Evolutionary conservation across 345 rosid species (phyloP).

Genomic region (Erysimum cheiranthoides): DNA sequence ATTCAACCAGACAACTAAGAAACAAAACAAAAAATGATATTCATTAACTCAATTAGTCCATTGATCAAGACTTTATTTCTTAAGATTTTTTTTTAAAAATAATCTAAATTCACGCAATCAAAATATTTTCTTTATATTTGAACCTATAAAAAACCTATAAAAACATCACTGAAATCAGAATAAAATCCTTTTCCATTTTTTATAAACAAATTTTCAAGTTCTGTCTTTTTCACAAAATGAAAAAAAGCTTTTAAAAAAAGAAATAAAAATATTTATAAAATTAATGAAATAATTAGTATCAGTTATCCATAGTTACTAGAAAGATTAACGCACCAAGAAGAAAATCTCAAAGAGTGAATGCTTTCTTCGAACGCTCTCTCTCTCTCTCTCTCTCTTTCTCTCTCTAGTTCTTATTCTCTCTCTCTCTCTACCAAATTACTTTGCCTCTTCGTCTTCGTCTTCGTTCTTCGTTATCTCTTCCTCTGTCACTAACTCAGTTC

Average conservation of each 20-base stretch:
- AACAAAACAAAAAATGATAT: conserved; percentile 22
- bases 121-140: too few species aligned
- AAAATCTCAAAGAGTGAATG: conserved; percentile 45
- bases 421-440: conserved; percentile 35
- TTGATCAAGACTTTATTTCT: background rate
- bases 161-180: too few species aligned
- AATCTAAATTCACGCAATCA: too few species aligned
- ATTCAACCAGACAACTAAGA: conserved; percentile 29
- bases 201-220: background rate
- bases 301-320: conserved; percentile 37
- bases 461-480: conserved; percentile 52
- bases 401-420: conserved; percentile 36
- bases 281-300: conserved; percentile 34
- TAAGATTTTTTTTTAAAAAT: background rate
- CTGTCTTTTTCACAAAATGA: conserved; percentile 19
- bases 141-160: too few species aligned
- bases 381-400: conserved; percentile 5
- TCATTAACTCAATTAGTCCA: conserved; percentile 13
- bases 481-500: conserved; percentile 42
- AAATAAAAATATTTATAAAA: background rate
- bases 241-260: background rate
- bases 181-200: background rate
- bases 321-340: conserved; percentile 16
- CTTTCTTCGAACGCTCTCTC: conserved; percentile 53
- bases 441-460: conserved; percentile 33